phyloP scores from a whole-genome alignment of 345 rosid genomes.

The Rhizophora mangle region DNA sequence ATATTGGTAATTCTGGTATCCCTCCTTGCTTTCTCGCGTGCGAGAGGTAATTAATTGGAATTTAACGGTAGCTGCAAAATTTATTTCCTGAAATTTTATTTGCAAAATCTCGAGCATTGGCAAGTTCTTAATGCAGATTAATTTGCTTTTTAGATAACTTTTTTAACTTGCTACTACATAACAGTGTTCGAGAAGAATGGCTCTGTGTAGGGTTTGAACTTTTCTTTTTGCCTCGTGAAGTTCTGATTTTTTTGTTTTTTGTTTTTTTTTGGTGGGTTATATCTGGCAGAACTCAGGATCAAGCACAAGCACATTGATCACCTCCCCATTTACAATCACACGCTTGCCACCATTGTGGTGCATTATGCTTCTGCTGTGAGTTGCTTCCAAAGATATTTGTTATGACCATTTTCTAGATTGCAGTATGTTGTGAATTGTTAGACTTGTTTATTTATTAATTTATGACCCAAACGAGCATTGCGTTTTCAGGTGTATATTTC shows the following conservation, averaged over 20 bases:
- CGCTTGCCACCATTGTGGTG: conserved; percentile 72
- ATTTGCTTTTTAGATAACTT: no score
- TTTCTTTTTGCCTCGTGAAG: background rate
- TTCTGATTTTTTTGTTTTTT: background rate
- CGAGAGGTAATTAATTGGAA: conserved; percentile 40
- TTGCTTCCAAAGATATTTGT: background rate
- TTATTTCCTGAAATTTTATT: background rate
- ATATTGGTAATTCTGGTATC: conserved; percentile 28
- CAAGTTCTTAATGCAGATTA: no score
- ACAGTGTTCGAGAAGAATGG: background rate
- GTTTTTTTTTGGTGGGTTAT: no score
- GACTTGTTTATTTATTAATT: background rate
- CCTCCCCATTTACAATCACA: conserved; percentile 62
- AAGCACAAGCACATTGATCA: conserved; percentile 20
- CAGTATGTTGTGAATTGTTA: background rate
- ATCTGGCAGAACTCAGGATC: conserved; percentile 47
- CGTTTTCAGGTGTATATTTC: conserved; percentile 69
- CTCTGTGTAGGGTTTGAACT: background rate
- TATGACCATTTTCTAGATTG: background rate
- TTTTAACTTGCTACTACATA: no score
- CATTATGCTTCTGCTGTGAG: conserved; percentile 97
- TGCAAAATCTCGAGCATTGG: background rate
- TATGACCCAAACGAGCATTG: conserved; percentile 9
- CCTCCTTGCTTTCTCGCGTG: conserved; percentile 32
- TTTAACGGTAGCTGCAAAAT: background rate